A percentile compares a stretch with the other conserved stretches of the same genome.
These are phyloP conservation scores for Alternaria metachromatica DNA, from an alignment of 2,329 filamentous ascomycete species.

Conservation along the genomic window DNA sequence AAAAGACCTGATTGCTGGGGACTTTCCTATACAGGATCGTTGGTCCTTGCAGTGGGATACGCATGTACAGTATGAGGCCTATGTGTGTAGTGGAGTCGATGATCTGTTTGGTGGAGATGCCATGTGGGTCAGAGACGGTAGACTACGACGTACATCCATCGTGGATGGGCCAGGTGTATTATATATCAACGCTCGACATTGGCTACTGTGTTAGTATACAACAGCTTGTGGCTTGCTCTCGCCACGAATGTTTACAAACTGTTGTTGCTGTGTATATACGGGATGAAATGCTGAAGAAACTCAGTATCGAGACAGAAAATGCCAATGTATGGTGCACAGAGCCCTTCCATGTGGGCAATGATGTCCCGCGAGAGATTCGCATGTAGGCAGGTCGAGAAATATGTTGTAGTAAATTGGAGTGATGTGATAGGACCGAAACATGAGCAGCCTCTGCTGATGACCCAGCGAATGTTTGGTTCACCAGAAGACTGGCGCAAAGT, in stretches of 20 bases:
- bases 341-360: background rate
- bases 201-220: background rate
- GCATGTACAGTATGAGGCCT: background rate
- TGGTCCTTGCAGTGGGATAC: background rate
- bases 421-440: background rate
- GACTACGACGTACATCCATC: background rate
- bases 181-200: background rate
- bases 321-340: background rate
- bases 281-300: background rate
- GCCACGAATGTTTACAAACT: background rate
- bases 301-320: background rate
- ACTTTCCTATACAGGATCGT: background rate
- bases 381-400: background rate
- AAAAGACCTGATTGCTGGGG: conserved; percentile 18
- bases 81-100: conserved; percentile 2
- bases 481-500: background rate
- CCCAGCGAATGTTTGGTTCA: background rate
- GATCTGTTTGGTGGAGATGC: background rate
- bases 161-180: background rate
- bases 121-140: background rate
- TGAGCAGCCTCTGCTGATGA: background rate
- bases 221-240: background rate
- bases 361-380: background rate
- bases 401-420: background rate
- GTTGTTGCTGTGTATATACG: background rate